Evolutionary conservation across 495 filamentous ascomycete species (phyloP).

Genomic region (Friedmanniomyces simplex): DNA sequence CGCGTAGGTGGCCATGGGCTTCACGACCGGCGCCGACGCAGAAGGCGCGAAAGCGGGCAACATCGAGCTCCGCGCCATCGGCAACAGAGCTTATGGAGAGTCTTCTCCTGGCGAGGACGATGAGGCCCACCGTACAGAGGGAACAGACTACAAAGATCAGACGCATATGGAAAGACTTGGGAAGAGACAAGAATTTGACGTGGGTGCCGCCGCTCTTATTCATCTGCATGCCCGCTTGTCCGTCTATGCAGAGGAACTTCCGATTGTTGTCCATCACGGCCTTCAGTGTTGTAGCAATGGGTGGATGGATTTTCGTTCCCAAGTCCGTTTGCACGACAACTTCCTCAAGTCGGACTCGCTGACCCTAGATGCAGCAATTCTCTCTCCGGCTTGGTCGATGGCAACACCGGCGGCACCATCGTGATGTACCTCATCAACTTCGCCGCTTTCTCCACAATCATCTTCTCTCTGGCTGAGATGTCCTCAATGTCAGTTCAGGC

Average conservation of each 20-base stretch:
- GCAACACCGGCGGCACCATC: conserved; percentile 4
- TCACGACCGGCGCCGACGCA: not conserved
- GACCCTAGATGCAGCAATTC: not conserved
- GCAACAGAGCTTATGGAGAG: not conserved
- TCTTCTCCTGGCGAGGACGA: not conserved
- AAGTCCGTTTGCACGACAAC: not conserved
- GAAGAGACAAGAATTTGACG: conserved; percentile 2
- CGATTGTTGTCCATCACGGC: conserved; percentile 1
- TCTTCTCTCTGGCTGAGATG: conserved; percentile 31
- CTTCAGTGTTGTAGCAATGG: conserved; percentile 6
- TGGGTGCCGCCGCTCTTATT: not conserved
- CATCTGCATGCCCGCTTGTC: not conserved
- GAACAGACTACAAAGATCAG: not conserved
- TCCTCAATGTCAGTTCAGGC: conserved; percentile 27
- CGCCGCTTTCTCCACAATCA: conserved; percentile 28
- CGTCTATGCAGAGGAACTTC: conserved; percentile 4
- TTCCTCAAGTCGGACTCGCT: not conserved
- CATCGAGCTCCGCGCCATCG: not conserved
- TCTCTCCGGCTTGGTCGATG: not conserved
- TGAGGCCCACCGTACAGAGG: not conserved
- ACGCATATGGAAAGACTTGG: not conserved
- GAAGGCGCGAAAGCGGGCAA: not conserved
- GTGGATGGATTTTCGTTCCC: conserved; percentile 7
- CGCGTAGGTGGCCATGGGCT: not conserved
- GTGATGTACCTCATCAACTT: conserved; percentile 18